Evolutionary conservation across 169 alveolate species (phyloP).

Genomic region (Perkinsus olseni): DNA sequence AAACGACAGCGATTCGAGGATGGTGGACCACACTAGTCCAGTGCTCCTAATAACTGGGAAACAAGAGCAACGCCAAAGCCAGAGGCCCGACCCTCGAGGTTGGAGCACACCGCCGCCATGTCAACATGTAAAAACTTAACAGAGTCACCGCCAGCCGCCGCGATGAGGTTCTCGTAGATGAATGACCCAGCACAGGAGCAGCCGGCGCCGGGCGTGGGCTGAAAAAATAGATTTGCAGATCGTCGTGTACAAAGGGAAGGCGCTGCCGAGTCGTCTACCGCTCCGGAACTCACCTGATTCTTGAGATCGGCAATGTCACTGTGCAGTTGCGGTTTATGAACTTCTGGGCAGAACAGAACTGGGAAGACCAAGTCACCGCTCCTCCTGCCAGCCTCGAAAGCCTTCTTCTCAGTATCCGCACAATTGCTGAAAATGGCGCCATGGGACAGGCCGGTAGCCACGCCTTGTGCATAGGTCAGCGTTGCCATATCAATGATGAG

Average conservation of each 20-base stretch:
- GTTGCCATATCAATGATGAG: constrained; percentile 42
- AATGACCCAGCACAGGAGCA: neutral
- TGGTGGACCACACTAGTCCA: no score
- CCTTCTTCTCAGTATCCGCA: neutral
- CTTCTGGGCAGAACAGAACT: neutral
- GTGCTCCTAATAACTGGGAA: neutral
- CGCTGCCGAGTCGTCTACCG: neutral
- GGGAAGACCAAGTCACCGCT: neutral
- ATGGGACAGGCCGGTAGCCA: neutral
- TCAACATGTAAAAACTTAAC: neutral
- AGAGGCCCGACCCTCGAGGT: neutral
- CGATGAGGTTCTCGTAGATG: neutral
- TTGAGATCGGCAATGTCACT: neutral
- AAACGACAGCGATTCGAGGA: no score
- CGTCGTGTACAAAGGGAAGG: no score
- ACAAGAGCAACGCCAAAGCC: constrained; percentile 6
- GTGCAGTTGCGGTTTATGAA: neutral
- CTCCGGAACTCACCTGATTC: neutral
- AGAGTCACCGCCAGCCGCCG: neutral
- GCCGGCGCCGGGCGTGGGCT: neutral
- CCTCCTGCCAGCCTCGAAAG: neutral
- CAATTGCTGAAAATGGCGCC: neutral
- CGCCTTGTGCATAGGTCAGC: constrained; percentile 36
- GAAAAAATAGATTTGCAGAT: no score
- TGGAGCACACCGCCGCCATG: neutral